Evolutionary conservation across 1,139 yeast species (phyloP).

Genomic region (Geotrichum europaeum): DNA sequence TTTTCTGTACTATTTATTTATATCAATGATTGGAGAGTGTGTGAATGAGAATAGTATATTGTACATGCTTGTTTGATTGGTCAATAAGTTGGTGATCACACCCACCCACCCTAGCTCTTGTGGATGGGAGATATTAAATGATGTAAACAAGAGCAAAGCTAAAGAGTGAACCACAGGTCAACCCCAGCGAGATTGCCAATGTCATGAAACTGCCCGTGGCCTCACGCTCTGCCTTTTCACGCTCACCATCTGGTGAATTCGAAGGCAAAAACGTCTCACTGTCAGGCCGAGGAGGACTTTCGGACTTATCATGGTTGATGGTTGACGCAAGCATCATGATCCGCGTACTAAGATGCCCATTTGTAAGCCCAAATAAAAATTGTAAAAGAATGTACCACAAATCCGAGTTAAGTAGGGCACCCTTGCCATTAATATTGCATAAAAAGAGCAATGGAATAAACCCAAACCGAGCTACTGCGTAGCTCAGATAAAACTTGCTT

Average conservation of each 20-base stretch:
- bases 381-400: conserved; percentile 62
- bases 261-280: neutral
- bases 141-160: conserved; percentile 56
- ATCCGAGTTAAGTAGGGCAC: conserved; percentile 51
- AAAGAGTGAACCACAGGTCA: conserved; percentile 68
- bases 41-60: neutral
- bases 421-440: conserved; percentile 52
- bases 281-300: conserved; percentile 42
- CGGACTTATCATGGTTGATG: conserved; percentile 27
- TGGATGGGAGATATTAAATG: neutral
- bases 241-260: conserved; percentile 31
- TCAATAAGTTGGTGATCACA: neutral
- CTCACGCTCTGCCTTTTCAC: conserved; percentile 61
- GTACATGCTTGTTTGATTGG: neutral
- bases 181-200: conserved; percentile 65
- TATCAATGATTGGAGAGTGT: neutral
- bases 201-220: conserved; percentile 95
- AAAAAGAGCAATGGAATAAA: conserved; percentile 42
- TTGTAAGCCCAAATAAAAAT: conserved; percentile 73
- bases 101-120: neutral
- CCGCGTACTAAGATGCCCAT: conserved; percentile 79
- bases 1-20: neutral
- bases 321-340: conserved; percentile 59
- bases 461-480: conserved; percentile 40
- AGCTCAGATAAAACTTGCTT: conserved; percentile 20